Evolutionary conservation across 331 rosid species (phyloP), one percentile per base, ranked within the genome.

Genomic region (Quercus phellos): DNA sequence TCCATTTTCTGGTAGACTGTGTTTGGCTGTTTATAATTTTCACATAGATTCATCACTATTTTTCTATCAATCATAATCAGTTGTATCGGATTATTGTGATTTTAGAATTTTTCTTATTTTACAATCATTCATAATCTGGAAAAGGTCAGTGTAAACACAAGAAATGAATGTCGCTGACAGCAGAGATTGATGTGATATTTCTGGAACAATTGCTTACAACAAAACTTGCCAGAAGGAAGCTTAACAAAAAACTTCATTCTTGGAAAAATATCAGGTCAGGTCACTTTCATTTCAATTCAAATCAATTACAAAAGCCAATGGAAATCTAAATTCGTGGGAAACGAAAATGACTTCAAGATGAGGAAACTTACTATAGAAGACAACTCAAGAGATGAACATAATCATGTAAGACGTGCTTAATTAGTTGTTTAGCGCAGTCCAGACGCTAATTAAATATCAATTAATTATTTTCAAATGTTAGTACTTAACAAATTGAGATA

Each of bases 1-100:
- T 0, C 1, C 12, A 8, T 46, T 46, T 12, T 11, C 0, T 8
- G 12, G 0, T 8, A 8, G 1, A 2, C 0, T 38, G 0, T 38
- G 3, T 38, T 38, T 8, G 12, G 0, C 3, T 38, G 3, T 38
- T 8, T 38, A 38, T 38, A 7, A 38, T 0, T 38, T 38, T 38
- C 0, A 38, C 0, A 38, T 38, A 0, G 3, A 38, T 2, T 38
- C 3, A 38, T 8, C 1, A 38, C 0, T 7, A 8, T 38, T 38
- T 38, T 7, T 38, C 1, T 2, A 38, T 38, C 12, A 2, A 38
- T 38, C 3, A 38, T 38, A 8, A 38, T 38, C 3, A 8, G 46
- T 38, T 11, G 0, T 8, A 38, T 38, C 0, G 1, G 46, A 8
- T 38, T 7, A 38, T 38, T 8, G 12, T 38, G 46, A 8, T 38